These are phyloP conservation scores for Kwoniella dendrophila DNA, from an alignment of 768 basidiomycete species.

Conservation along the genomic window DNA sequence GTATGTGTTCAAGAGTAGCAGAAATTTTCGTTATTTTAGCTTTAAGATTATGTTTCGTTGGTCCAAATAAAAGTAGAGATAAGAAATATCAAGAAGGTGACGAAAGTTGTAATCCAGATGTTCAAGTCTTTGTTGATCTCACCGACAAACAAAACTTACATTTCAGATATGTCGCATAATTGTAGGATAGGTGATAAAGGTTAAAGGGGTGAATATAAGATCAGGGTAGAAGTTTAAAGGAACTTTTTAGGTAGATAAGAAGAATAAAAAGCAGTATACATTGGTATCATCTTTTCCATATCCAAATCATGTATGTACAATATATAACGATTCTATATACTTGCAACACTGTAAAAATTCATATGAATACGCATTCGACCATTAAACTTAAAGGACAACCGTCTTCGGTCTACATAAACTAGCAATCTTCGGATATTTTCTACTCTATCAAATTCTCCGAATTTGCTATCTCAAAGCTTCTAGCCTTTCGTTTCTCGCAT, in stretches of 20 bases:
- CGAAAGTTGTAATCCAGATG: slow-evolving; percentile 32
- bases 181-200: background rate
- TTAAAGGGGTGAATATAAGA: background rate
- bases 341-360: no score
- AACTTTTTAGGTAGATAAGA: background rate
- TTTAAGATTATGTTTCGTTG: slow-evolving; percentile 37
- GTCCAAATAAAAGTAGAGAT: slow-evolving; percentile 42
- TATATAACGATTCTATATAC: no score
- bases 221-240: background rate
- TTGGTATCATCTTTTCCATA: no score
- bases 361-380: no score
- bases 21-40: slow-evolving; percentile 45
- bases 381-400: no score
- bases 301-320: no score
- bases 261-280: no score
- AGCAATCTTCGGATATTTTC: no score
- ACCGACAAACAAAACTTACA: slow-evolving; percentile 47
- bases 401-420: no score
- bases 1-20: slow-evolving; percentile 38
- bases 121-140: slow-evolving; percentile 37
- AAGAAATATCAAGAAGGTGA: slow-evolving; percentile 38
- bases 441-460: background rate
- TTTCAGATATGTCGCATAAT: slow-evolving; percentile 36
- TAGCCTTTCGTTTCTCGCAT: background rate
- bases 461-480: background rate